Base-by-base conservation (phyloP, 306 rosid genomes). In the Canavalia gladiata region DNA sequence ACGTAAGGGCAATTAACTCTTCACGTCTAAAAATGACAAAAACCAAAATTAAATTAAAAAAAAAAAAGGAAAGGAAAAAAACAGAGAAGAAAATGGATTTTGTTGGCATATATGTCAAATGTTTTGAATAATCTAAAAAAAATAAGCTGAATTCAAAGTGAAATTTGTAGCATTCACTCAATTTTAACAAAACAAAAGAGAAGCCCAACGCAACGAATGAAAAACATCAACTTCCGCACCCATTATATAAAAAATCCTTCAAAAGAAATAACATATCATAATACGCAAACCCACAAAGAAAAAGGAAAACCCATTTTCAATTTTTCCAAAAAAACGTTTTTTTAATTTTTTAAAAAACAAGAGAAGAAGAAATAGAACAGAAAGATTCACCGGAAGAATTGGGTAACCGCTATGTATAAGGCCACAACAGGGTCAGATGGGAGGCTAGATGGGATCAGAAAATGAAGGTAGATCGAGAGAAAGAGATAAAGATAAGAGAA, bases 391-490 rank as follows among this genome's bases (percentile, higher is more conserved):
- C 39, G 7, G 75, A 46, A 83, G 67, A 85, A 76, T 8, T 6
- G 41, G 74, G 35, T 67, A 12, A 7, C 51, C 62, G 54, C 1
- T 6, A 52, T 46, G 3, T 46, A 71, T 46, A 41, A 2, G 25
- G 59, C 50, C 2, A 42, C 74, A 82, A 35, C 9, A 29, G 60
- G 81, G 80, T 84, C 6, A 68, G 71, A 7, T 51, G 1, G 41
- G 42, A 30, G 58, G 52, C 68, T 33, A 73, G 88, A 84, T 80
- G 68, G 31, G 80, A 72, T 83, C 34, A 87, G 37, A 84, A 4
- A 45, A 45, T 18, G 49, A 4, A 45, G 8, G 28, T 13, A 56
- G 5, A 8, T 4, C 4, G 41, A 56, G 10, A 68, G 33, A 30
- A 25, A 4, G 47, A 43, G 18, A 56, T 7, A 8, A 42, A 64